These are phyloP conservation scores for Colletotrichum lupini DNA, from an alignment of 2,329 filamentous ascomycete genomes.

Conservation along the genomic window DNA sequence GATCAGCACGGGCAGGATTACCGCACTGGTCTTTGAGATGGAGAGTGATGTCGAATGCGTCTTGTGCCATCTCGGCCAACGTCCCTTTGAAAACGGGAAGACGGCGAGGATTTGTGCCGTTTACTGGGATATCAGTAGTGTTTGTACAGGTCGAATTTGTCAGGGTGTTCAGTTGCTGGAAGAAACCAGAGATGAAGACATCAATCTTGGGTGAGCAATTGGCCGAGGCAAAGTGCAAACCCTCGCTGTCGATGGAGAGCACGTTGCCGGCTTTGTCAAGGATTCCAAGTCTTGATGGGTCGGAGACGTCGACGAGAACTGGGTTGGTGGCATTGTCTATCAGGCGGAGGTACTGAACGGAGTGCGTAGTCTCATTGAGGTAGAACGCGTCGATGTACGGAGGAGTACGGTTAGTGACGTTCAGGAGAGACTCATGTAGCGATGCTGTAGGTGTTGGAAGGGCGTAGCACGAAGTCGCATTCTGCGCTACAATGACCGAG, in stretches of 20 bases:
- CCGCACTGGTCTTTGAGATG: slow-evolving; percentile 50
- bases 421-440: slow-evolving; percentile 43
- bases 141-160: slow-evolving; percentile 45
- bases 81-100: neutral
- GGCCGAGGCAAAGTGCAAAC: slow-evolving; percentile 48
- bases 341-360: slow-evolving; percentile 47
- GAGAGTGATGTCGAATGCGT: slow-evolving; percentile 45
- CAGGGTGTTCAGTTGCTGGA: slow-evolving; percentile 45
- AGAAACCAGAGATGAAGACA: slow-evolving; percentile 46
- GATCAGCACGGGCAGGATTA: slow-evolving; percentile 40
- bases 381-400: slow-evolving; percentile 51
- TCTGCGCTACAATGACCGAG: slow-evolving; percentile 3
- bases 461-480: slow-evolving; percentile 26
- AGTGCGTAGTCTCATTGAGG: slow-evolving; percentile 45
- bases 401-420: slow-evolving; percentile 42
- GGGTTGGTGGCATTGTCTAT: slow-evolving; percentile 42
- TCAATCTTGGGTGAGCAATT: slow-evolving; percentile 47
- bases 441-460: slow-evolving; percentile 2
- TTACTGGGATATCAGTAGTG: slow-evolving; percentile 20
- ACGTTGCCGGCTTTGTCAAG: slow-evolving; percentile 44
- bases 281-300: slow-evolving; percentile 45
- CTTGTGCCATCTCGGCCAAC: slow-evolving; percentile 31
- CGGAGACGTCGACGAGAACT: slow-evolving; percentile 48
- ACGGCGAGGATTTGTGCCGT: slow-evolving; percentile 32
- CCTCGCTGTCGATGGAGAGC: slow-evolving; percentile 45